Evolutionary conservation across 2,329 filamentous ascomycete species (phyloP).

Genomic region (Chrysoporthe deuterocubensis): DNA sequence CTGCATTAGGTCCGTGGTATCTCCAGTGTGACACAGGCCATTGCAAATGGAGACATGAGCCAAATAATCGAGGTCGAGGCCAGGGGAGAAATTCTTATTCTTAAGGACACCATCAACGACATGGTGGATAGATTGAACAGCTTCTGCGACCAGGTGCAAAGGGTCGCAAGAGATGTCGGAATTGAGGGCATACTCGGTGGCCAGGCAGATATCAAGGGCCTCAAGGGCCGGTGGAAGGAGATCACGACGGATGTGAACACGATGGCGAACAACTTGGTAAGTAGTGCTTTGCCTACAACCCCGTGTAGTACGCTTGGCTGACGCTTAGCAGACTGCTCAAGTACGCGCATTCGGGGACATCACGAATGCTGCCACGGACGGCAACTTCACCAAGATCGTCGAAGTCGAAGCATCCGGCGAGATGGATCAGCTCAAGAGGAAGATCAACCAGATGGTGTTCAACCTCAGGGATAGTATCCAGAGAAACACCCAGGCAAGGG

Average conservation of each 20-base stretch:
- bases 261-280: slow-evolving; percentile 72
- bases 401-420: slow-evolving; percentile 97
- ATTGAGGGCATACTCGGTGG: slow-evolving; percentile 99
- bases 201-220: slow-evolving; percentile 90
- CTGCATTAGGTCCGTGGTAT: slow-evolving; percentile 77
- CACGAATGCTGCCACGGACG: slow-evolving; percentile 95
- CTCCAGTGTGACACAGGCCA: slow-evolving; percentile 91
- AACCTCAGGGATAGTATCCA: slow-evolving; percentile 96
- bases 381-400: slow-evolving; percentile 95
- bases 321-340: slow-evolving; percentile 78
- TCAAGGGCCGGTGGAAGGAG: slow-evolving; percentile 96
- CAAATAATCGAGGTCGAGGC: slow-evolving; percentile 95
- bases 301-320: slow-evolving; percentile 33
- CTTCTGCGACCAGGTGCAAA: slow-evolving; percentile 94
- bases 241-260: slow-evolving; percentile 97
- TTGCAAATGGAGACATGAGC: slow-evolving; percentile 94
- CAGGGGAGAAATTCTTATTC: slow-evolving; percentile 88
- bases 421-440: slow-evolving; percentile 98
- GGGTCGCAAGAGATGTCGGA: slow-evolving; percentile 93
- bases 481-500: slow-evolving; percentile 91
- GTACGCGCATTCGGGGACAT: slow-evolving; percentile 98
- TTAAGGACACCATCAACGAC: slow-evolving; percentile 98
- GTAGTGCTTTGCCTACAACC: slow-evolving; percentile 29
- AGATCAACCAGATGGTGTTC: slow-evolving; percentile 99
- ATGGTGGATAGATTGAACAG: slow-evolving; percentile 96